Conservation (phyloP, 108 stramenopile species). For the Cylindrotheca closterium region DNA sequence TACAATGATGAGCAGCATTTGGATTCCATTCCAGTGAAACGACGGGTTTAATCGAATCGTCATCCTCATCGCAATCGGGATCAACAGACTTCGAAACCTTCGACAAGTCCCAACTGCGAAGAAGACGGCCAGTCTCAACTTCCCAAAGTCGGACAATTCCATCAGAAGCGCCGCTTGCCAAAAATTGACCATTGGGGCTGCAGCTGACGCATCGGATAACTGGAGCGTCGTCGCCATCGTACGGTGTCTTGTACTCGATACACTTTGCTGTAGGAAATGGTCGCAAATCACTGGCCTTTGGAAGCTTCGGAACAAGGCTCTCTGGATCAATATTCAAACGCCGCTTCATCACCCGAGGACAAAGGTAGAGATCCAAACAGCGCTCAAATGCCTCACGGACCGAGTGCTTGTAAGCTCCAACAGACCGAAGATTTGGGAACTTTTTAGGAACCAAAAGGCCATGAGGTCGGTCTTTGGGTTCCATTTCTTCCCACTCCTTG, state of each 20-base stretch:
- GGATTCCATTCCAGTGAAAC: constrained; percentile 92
- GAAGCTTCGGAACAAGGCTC: constrained; percentile 93
- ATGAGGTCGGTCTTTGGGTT: constrained; percentile 88
- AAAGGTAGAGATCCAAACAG: constrained; percentile 98
- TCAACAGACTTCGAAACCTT: constrained; percentile 16
- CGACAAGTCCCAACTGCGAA: constrained; percentile 73
- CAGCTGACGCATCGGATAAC: constrained; percentile 79
- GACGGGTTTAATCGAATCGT: constrained; percentile 44
- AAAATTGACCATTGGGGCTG: constrained; percentile 94
- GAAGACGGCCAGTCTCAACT: constrained; percentile 82
- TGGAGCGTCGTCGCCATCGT: constrained; percentile 35
- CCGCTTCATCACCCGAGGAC: constrained; percentile 93
- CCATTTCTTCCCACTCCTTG: constrained; percentile 90
- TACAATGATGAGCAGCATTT: constrained; percentile 80
- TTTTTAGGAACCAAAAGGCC: constrained; percentile 90
- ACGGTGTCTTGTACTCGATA: constrained; percentile 82
- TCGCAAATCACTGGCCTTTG: constrained; percentile 89
- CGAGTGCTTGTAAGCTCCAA: constrained; percentile 92
- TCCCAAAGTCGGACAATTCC: constrained; percentile 94
- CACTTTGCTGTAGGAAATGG: constrained; percentile 95
- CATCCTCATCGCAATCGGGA: constrained; percentile 36
- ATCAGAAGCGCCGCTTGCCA: constrained; percentile 92
- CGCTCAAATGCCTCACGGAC: constrained; percentile 97
- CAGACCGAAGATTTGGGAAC: constrained; percentile 82
- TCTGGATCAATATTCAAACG: constrained; percentile 97